Percentiles rank a stretch among this genome's conserved stretches.
Evolutionary conservation across 306 rosid species (phyloP).

Genomic region (Acacia confusa): DNA sequence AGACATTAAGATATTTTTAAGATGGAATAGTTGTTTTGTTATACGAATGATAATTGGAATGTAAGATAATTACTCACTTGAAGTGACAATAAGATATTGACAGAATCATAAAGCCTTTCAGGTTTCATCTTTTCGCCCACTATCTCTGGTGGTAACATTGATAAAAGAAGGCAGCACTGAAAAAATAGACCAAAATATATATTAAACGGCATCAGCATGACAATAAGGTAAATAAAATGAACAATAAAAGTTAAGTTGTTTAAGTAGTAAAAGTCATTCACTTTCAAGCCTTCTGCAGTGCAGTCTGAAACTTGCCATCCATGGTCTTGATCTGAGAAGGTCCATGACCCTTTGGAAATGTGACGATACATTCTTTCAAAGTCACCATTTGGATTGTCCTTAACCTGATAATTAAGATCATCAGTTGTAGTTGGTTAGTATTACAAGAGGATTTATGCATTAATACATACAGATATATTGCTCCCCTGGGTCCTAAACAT

Average conservation of each 20-base stretch:
- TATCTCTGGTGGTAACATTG: slow-evolving; percentile 56
- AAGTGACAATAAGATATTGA: slow-evolving; percentile 62
- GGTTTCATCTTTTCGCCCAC: slow-evolving; percentile 74
- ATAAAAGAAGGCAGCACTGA: slow-evolving; percentile 68
- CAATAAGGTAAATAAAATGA: not conserved
- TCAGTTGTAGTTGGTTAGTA: not conserved
- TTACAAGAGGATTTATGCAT: not conserved
- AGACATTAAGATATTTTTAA: not conserved
- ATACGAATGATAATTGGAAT: not conserved
- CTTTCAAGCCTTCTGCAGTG: slow-evolving; percentile 77
- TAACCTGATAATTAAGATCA: slow-evolving; percentile 34
- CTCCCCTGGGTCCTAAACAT: too few species aligned
- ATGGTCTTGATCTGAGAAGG: slow-evolving; percentile 76
- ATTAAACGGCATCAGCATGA: too few species aligned
- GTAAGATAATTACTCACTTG: slow-evolving; percentile 15
- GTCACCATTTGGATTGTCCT: slow-evolving; percentile 60
- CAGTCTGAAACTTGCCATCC: slow-evolving; percentile 90
- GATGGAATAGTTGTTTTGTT: not conserved
- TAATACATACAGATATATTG: too few species aligned
- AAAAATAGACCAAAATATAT: not conserved
- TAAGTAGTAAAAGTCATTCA: slow-evolving; percentile 5
- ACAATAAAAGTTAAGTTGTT: not conserved
- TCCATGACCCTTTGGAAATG: slow-evolving; percentile 81
- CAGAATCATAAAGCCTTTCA: slow-evolving; percentile 58
- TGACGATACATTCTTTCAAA: slow-evolving; percentile 66